Percentiles rank a stretch among this genome's conserved stretches.
These are phyloP conservation scores for Leishmania martiniquensis DNA, from an alignment of 208 protist genomes.

Conservation along the genomic window DNA sequence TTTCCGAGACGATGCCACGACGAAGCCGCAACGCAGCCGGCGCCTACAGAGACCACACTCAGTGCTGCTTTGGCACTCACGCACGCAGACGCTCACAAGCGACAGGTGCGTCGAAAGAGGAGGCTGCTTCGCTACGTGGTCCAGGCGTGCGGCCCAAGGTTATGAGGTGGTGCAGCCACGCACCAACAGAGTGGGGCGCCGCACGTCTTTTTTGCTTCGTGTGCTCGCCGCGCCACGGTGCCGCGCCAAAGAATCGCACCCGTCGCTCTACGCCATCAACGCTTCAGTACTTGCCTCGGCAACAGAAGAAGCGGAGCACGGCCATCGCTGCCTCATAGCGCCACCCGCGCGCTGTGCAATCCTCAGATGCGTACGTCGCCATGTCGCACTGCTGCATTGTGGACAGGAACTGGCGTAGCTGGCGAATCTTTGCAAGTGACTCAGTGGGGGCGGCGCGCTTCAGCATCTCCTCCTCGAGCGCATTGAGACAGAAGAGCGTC, in stretches of 20 bases:
- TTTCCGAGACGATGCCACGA: neutral
- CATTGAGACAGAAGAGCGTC: slow-evolving; percentile 83
- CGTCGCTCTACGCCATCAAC: neutral
- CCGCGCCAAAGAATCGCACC: neutral
- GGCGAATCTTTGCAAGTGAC: slow-evolving; percentile 55
- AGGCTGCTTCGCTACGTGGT: neutral
- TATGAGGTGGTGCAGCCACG: neutral
- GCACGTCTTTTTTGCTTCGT: too few species aligned
- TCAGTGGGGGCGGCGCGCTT: slow-evolving; percentile 49
- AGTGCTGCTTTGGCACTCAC: neutral
- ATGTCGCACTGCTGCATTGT: slow-evolving; percentile 30
- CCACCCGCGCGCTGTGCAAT: slow-evolving; percentile 38
- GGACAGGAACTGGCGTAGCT: slow-evolving; percentile 65
- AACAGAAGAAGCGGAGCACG: slow-evolving; percentile 74
- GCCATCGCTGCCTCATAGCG: slow-evolving; percentile 65
- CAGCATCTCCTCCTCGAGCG: slow-evolving; percentile 81
- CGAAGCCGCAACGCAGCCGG: neutral
- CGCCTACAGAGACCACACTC: neutral
- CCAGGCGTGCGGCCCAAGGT: neutral
- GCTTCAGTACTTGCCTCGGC: slow-evolving; percentile 28
- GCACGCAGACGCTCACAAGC: neutral
- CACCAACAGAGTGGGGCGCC: too few species aligned
- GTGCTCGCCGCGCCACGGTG: neutral
- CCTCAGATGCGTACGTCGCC: slow-evolving; percentile 7
- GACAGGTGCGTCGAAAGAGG: neutral